These are phyloP conservation scores for Coniochaeta hoffmannii DNA, from an alignment of 2,329 filamentous ascomycete genomes.

Conservation along the genomic window DNA sequence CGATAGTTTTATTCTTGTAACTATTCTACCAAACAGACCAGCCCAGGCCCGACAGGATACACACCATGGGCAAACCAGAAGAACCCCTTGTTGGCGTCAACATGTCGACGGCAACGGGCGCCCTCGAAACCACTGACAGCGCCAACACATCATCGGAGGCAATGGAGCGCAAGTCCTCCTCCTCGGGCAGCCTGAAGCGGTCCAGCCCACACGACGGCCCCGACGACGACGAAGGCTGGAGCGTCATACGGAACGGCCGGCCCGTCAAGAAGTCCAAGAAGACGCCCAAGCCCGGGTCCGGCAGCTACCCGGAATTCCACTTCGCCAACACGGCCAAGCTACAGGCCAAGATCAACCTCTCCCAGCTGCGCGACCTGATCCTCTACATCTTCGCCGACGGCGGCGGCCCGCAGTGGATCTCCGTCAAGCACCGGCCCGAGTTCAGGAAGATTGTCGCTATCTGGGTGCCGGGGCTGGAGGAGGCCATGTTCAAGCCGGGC, in stretches of 20 bases:
- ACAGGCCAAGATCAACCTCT: constrained; percentile 54
- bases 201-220: constrained; percentile 36
- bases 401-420: constrained; percentile 56
- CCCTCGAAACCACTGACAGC: constrained; percentile 5
- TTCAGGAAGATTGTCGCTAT: constrained; percentile 77
- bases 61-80: not conserved
- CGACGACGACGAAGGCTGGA: constrained; percentile 40
- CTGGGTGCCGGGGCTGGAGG: constrained; percentile 87
- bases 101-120: constrained; percentile 3
- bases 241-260: constrained; percentile 39
- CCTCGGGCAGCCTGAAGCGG: constrained; percentile 39
- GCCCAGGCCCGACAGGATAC: too few relatives aligned
- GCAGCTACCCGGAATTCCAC: constrained; percentile 51
- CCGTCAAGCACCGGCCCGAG: constrained; percentile 52
- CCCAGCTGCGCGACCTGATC: constrained; percentile 55
- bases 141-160: constrained; percentile 10
- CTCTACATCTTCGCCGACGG: constrained; percentile 63
- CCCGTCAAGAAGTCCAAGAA: constrained; percentile 55
- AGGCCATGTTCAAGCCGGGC: constrained; percentile 72
- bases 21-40: too few relatives aligned
- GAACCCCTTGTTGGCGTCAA: constrained; percentile 3
- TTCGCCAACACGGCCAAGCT: constrained; percentile 52
- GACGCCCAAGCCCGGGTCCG: constrained; percentile 45
- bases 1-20: too few relatives aligned
- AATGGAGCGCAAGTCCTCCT: constrained; percentile 7